Conservation (phyloP, 2,329 filamentous ascomycete species). For the Chalaropsis ovoidea region DNA sequence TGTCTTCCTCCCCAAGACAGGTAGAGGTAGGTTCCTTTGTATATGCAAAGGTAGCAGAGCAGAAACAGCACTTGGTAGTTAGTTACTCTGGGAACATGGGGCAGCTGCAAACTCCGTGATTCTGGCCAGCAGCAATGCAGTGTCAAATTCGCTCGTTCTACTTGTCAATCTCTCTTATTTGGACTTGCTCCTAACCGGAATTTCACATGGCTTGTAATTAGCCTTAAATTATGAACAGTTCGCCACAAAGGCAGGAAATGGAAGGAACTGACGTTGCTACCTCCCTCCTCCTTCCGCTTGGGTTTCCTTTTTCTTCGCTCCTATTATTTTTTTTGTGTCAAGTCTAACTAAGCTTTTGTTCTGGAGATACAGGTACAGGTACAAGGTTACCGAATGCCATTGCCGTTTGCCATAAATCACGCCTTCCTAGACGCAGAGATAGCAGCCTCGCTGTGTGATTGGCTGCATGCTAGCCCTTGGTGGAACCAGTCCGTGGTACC, state of each 20-base stretch:
- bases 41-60: background rate
- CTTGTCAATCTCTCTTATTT: conserved; percentile 5
- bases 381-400: background rate
- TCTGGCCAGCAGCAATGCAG: background rate
- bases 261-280: background rate
- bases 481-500: conserved; percentile 18
- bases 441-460: conserved; percentile 5
- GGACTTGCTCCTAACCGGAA: background rate
- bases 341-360: conserved; percentile 1
- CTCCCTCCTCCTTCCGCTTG: background rate
- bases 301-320: background rate
- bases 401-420: background rate
- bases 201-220: conserved; percentile 5
- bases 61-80: no score
- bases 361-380: background rate
- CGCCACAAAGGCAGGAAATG: background rate
- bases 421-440: background rate
- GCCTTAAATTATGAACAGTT: background rate
- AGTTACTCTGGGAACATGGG: no score
- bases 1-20: background rate
- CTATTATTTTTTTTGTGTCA: background rate
- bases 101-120: no score
- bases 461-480: background rate
- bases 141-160: background rate
- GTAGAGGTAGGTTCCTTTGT: background rate